These are phyloP conservation scores for Vitis rupestris DNA, from an alignment of 164 flowering plant species.

Conservation along the genomic window DNA sequence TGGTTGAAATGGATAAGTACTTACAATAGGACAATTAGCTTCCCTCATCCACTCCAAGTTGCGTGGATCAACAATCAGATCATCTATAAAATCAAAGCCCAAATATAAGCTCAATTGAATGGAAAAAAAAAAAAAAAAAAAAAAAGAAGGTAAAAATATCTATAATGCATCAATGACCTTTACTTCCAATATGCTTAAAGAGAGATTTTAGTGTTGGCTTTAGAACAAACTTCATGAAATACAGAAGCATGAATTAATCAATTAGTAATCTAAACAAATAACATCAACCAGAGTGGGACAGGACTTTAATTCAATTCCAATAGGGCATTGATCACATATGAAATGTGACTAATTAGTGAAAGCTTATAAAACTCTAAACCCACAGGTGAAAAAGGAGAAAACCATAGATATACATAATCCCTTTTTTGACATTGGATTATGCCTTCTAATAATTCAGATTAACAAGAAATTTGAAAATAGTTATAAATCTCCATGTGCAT, in stretches of 20 bases:
- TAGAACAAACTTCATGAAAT: neutral
- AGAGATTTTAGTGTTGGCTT: neutral
- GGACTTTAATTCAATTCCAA: too few species aligned
- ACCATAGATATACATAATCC: neutral
- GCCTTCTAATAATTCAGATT: neutral
- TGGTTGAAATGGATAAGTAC: slow-evolving; percentile 15
- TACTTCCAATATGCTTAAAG: neutral
- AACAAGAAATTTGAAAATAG: neutral
- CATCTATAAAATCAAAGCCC: slow-evolving; percentile 53
- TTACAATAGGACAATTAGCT: slow-evolving; percentile 94
- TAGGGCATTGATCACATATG: neutral
- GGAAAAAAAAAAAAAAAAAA: too few species aligned
- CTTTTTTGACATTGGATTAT: neutral
- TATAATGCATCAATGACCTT: neutral
- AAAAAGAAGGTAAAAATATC: too few species aligned
- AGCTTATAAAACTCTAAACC: neutral
- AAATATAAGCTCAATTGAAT: slow-evolving; percentile 7
- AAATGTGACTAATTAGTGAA: neutral
- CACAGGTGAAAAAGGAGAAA: neutral
- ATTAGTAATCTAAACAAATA: too few species aligned
- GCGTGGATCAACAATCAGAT: slow-evolving; percentile 96
- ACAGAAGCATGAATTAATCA: neutral
- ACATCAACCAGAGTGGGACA: too few species aligned
- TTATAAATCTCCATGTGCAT: neutral
- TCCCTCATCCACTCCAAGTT: slow-evolving; percentile 97